These are phyloP conservation scores for Stenogyne calaminthoides DNA, from an alignment of 305 asterid genomes.

Conservation along the genomic window DNA sequence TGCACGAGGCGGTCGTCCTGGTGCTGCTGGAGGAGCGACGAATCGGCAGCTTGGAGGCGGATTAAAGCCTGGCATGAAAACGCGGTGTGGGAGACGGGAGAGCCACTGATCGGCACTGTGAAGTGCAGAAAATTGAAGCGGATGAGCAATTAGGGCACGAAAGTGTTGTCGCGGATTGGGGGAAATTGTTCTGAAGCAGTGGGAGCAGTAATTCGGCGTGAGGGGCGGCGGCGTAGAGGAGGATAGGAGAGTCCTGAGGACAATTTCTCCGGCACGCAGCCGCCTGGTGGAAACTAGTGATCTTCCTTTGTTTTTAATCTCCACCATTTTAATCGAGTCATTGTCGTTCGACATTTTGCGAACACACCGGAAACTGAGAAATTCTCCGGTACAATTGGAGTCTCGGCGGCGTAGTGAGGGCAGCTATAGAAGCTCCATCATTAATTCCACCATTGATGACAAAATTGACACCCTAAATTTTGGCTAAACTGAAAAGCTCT, in stretches of 20 bases:
- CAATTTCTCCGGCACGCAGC: conserved; percentile 60
- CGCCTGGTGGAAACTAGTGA: conserved; percentile 50
- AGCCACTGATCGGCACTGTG: too few relatives aligned
- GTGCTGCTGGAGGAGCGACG: conserved; percentile 37
- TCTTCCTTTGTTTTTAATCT: conserved; percentile 58
- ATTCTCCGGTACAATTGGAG: conserved; percentile 17
- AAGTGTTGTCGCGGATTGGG: too few relatives aligned
- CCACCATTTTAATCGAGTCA: conserved; percentile 40
- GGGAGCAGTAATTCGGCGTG: too few relatives aligned
- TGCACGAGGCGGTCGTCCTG: conserved; percentile 45
- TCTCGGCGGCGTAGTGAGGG: conserved; percentile 32
- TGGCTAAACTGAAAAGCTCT: too few relatives aligned
- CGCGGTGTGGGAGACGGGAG: too few relatives aligned
- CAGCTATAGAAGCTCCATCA: too few relatives aligned
- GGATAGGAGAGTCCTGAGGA: conserved; percentile 77
- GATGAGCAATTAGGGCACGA: too few relatives aligned
- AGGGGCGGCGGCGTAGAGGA: conserved; percentile 49
- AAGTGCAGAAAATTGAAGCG: too few relatives aligned
- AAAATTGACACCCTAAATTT: too few relatives aligned
- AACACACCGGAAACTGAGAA: conserved; percentile 6
- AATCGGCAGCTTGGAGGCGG: conserved; percentile 46
- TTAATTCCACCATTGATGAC: too few relatives aligned
- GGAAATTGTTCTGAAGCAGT: too few relatives aligned
- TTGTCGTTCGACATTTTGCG: conserved; percentile 36
- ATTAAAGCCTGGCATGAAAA: conserved; percentile 39